Evolutionary conservation across 805 yeast genomes (phyloP), one percentile per base, ranked within the genome.

Genomic region (Candida patagonica): DNA sequence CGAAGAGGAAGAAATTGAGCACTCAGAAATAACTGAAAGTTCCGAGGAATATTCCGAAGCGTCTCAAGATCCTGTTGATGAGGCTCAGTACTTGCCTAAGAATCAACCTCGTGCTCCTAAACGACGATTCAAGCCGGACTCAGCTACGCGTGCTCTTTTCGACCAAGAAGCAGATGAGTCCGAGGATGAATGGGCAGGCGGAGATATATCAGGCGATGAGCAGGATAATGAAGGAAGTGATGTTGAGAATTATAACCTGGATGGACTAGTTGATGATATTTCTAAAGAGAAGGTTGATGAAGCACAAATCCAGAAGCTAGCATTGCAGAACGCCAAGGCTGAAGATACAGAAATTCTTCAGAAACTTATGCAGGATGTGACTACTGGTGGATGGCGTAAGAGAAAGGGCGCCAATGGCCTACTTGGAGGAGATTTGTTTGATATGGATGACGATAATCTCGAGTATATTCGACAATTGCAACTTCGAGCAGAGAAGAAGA

Each of bases 151-250:
- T 9, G 44, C 30, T 1, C 26, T 46, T 7, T 45, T 49, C 6
- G 56, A 52, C 23, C 54, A 50, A 23, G 56, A 52, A 33, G 56
- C 56, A 21, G 47, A 44, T 16, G 56, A 52, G 35, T 50, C 55
- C 3, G 56, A 52, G 12, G 56, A 52, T 27, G 56, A 52, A 38
- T 52, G 55, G 55, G 55, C 55, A n/a, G 56, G 55, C n/a, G 56
- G 56, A 4, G 52, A 42, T 20, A 45, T 49, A 24, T 52, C 46
- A 23, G 53, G 49, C 6, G 48, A 16, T 6, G 36, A 38, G n/a
- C 45, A 43, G 6, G 46, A 41, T 6, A 43, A 48, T 27, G 44
- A 41, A 15, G 16, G 31, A 7, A 37, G 42, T 10, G 37, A 33
- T n/a, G 49, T 38, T 4, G 47, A 42, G 7, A 47, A 43, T 16